Base-by-base conservation (phyloP, 352 stramenopile species). In the Aphanomyces astaci region DNA sequence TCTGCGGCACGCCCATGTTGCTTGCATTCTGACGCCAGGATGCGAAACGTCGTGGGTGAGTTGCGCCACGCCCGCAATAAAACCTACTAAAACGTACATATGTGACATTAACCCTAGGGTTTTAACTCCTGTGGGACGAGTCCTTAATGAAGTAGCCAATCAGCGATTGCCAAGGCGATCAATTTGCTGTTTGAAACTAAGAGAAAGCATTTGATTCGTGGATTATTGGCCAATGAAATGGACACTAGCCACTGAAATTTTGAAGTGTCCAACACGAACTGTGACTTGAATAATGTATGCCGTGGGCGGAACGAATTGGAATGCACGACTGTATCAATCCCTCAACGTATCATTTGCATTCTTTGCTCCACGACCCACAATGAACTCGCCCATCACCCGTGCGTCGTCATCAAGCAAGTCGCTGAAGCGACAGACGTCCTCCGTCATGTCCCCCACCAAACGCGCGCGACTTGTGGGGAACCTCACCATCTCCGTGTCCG, bases 401-500 rank as follows among this genome's bases (percentile, higher is more conserved):
- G 13, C 51, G 7, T 15, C 51, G 4, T 11, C 51, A 30, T 7
- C 56, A 68, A 17, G 19, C 31, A 48, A 68, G 31, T 17, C 51
- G 22, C 15, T 68, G 17, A 68, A 68, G 62, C 62, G 62, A 19
- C 51, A 51, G 22, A 10, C 13, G 9, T 22, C 62, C 25, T 28
- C 43, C 25, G 59, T 3, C 24, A 59, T 52, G 32, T 52, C 62
- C 17, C 32, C 46, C 31, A 36, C 15, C 3, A 68, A 68, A 27
- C 62, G 62, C 31, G 62, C 62, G 1, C 62, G 62, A n/a, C 32
- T 59, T n/a, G 33, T 68, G 5, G 62, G 62, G 4, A 68, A 68
- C 33, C 27, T 68, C 11, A 68, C 62, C 11, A 68, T 68, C 46
- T 68, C 62, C 0, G 62, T 68, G 11, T 62, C 46, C 30, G 62